These are phyloP conservation scores for Sporothrix pallida DNA, from an alignment of 2,329 filamentous ascomycete species.

Conservation along the genomic window DNA sequence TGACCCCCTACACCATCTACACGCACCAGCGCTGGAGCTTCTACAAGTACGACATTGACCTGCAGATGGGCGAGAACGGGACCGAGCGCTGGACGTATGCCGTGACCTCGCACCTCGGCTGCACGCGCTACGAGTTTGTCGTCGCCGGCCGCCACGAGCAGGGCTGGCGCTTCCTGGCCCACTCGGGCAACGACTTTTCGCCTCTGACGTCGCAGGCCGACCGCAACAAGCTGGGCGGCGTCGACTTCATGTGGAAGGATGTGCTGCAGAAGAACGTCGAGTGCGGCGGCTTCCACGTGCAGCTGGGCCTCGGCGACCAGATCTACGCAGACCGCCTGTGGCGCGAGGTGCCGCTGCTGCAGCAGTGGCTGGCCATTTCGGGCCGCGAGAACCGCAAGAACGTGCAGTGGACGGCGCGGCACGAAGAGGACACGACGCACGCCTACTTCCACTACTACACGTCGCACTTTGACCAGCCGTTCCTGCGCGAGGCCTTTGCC, in stretches of 20 bases:
- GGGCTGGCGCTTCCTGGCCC: conserved; percentile 93
- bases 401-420: conserved; percentile 87
- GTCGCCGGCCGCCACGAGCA: conserved; percentile 89
- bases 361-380: conserved; percentile 92
- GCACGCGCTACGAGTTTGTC: conserved; percentile 97
- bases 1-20: conserved; percentile 80
- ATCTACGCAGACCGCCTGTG: conserved; percentile 95
- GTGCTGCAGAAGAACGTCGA: conserved; percentile 97
- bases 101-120: conserved; percentile 94
- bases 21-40: conserved; percentile 95
- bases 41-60: conserved; percentile 89
- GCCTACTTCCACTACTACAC: conserved; percentile 99
- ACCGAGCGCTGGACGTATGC: conserved; percentile 96
- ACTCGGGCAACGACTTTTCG: conserved; percentile 95
- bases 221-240: conserved; percentile 80
- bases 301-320: conserved; percentile 89
- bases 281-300: conserved; percentile 92
- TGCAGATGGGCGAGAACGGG: conserved; percentile 83
- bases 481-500: conserved; percentile 91
- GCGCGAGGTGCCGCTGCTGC: conserved; percentile 92
- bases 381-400: conserved; percentile 93
- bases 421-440: conserved; percentile 94
- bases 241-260: conserved; percentile 98
- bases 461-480: conserved; percentile 96
- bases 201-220: conserved; percentile 86